Conservation (phyloP, 306 rosid genomes). For the Cicer chorassanicum region DNA sequence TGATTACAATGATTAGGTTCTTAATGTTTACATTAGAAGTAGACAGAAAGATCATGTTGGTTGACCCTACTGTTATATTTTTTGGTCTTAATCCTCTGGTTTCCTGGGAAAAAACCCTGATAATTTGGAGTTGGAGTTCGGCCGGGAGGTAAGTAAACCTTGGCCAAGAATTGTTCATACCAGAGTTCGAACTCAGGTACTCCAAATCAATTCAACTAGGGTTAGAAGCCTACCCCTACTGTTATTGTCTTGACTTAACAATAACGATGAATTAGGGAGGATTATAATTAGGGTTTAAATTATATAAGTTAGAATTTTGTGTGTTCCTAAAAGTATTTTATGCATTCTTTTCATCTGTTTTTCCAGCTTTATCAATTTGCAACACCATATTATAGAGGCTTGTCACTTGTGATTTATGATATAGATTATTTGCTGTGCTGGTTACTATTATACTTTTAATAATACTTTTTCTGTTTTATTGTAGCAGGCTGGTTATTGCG, state of each 20-base stretch:
- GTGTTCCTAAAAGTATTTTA: neutral
- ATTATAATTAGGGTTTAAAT: conserved; percentile 1
- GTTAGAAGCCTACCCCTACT: neutral
- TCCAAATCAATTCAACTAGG: no score
- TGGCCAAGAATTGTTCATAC: no score
- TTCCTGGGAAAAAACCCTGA: no score
- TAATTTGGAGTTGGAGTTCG: no score
- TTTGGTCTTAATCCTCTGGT: no score
- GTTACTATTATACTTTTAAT: conserved; percentile 26
- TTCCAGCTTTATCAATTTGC: neutral
- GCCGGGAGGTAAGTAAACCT: no score
- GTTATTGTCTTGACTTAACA: neutral
- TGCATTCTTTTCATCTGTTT: neutral
- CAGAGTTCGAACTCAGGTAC: no score
- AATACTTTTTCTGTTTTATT: conserved; percentile 23
- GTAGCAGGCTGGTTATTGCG: conserved; percentile 41
- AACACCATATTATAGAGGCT: neutral
- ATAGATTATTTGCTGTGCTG: neutral
- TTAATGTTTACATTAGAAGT: neutral
- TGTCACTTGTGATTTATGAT: conserved; percentile 6
- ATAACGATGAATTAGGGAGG: conserved; percentile 11
- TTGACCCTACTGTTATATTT: neutral
- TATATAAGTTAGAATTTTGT: neutral
- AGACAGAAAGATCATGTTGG: neutral
- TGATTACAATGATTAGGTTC: conserved; percentile 20